Percentiles rank a stretch among this genome's conserved stretches.
These are phyloP conservation scores for Penicillium dipodomyicola DNA, from an alignment of 495 filamentous ascomycete species.

Conservation along the genomic window DNA sequence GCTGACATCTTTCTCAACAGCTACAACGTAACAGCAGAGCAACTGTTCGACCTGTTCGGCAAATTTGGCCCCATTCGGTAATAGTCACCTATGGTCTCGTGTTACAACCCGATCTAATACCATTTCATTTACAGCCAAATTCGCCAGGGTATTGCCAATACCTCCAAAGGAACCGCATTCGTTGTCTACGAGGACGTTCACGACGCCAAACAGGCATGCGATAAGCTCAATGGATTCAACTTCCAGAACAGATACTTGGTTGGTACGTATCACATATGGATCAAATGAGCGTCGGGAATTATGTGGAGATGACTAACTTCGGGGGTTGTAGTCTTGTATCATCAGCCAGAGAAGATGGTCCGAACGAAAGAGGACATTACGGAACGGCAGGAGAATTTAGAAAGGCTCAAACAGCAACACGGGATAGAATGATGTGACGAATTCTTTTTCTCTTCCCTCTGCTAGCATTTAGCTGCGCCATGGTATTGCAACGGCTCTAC, in stretches of 20 bases:
- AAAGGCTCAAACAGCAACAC: conserved; percentile 95
- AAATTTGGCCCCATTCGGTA: conserved; percentile 94
- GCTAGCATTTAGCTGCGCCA: conserved; percentile 41
- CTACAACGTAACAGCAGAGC: conserved; percentile 93
- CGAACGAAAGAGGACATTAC: conserved; percentile 91
- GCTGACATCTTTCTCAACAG: conserved; percentile 41
- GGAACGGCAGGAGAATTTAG: conserved; percentile 92
- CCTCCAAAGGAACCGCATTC: conserved; percentile 97
- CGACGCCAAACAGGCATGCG: conserved; percentile 97
- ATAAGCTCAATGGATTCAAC: conserved; percentile 99
- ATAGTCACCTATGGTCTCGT: conserved; percentile 4
- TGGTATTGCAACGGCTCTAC: conserved; percentile 34
- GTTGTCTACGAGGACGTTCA: conserved; percentile 99
- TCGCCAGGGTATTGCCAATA: conserved; percentile 93
- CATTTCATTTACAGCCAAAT: conserved; percentile 69
- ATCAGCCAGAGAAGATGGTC: conserved; percentile 97
- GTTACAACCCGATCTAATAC: conserved; percentile 29
- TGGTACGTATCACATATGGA: conserved; percentile 57
- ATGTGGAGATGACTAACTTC: conserved; percentile 14
- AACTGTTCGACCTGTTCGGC: conserved; percentile 91
- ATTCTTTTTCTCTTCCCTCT: conserved; percentile 38
- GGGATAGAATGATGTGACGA: conserved; percentile 83
- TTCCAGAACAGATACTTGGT: conserved; percentile 99
- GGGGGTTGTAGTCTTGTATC: conserved; percentile 74
- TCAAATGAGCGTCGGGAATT: not conserved